Conservation (phyloP, 83 land plant species). For the Larix sibirica region DNA sequence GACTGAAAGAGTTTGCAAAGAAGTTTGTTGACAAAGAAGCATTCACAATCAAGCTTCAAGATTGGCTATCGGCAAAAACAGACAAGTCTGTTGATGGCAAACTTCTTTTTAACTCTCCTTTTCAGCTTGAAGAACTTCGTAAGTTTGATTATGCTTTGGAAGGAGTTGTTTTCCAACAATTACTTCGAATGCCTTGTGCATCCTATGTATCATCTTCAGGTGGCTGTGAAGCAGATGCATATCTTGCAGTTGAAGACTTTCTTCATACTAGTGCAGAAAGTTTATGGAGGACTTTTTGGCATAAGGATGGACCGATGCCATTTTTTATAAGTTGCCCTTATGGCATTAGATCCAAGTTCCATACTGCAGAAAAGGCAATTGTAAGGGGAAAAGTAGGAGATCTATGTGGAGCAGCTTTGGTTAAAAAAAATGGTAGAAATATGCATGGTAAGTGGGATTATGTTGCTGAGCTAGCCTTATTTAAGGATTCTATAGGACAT, state of each 20-base stretch:
- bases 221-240: conserved; percentile 45
- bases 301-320: conserved; percentile 55
- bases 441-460: conserved; percentile 59
- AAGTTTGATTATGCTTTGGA: conserved; percentile 84
- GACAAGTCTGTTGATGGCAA: conserved; percentile 15
- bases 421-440: conserved; percentile 36
- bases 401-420: conserved; percentile 57
- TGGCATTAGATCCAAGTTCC: conserved; percentile 48
- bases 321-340: conserved; percentile 61
- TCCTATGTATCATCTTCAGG: conserved; percentile 41
- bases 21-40: conserved; percentile 51
- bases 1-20: conserved; percentile 50
- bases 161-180: conserved; percentile 79
- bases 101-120: conserved; percentile 49
- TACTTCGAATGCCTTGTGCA: conserved; percentile 79
- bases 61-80: conserved; percentile 62
- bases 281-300: conserved; percentile 86
- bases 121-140: conserved; percentile 60
- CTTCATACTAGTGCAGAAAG: conserved; percentile 58
- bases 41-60: conserved; percentile 48
- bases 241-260: conserved; percentile 83
- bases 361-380: conserved; percentile 55
- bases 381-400: conserved; percentile 39
- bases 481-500: conserved; percentile 37
- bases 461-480: conserved; percentile 57